These are phyloP conservation scores for Sclerospora graminicola DNA, from an alignment of 352 stramenopile genomes.

Conservation along the genomic window DNA sequence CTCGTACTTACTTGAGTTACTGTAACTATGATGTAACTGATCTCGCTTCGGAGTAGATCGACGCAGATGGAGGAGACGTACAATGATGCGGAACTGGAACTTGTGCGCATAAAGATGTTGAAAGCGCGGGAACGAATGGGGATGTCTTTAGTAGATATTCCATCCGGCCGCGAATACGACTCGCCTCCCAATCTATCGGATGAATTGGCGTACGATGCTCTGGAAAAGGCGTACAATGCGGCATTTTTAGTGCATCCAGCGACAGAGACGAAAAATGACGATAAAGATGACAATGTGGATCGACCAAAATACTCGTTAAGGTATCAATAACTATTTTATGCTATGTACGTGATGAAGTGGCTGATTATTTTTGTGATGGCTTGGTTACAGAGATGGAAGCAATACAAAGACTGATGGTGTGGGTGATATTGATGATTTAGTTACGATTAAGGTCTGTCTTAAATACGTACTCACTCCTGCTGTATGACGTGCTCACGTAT, in stretches of 20 bases:
- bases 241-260: conserved; percentile 26
- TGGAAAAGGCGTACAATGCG: conserved; percentile 51
- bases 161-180: conserved; percentile 52
- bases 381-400: conserved; percentile 2
- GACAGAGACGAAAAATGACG: background rate
- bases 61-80: background rate
- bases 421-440: background rate
- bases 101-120: conserved; percentile 31
- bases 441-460: conserved; percentile 3
- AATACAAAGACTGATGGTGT: background rate
- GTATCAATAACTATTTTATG: conserved; percentile 1
- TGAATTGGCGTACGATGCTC: conserved; percentile 32
- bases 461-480: background rate
- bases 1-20: background rate
- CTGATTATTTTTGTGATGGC: conserved; percentile 3
- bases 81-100: conserved; percentile 21
- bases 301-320: conserved; percentile 2
- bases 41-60: no score
- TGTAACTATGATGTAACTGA: background rate
- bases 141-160: conserved; percentile 20
- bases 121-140: conserved; percentile 25
- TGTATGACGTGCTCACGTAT: background rate
- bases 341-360: background rate
- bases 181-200: conserved; percentile 19
- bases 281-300: background rate